Conservation (phyloP, 768 basidiomycete species). For the Agaricus bisporus region DNA sequence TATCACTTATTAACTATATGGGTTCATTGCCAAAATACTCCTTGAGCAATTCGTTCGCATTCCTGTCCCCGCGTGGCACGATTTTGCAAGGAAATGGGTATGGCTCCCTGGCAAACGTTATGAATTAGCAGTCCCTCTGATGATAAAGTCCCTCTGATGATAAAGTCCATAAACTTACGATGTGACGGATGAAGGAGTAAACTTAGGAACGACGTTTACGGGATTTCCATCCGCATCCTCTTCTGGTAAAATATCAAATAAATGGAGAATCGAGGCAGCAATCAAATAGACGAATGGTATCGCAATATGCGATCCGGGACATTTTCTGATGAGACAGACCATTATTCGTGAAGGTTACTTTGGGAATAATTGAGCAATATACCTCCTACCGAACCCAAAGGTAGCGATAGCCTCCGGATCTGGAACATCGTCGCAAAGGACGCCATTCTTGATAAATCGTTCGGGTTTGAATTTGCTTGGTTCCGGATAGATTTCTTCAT, state of each 20-base stretch:
- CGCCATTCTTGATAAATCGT: constrained; percentile 14
- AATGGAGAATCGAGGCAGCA: no score
- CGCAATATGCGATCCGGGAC: no score
- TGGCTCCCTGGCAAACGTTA: background rate
- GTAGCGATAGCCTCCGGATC: constrained; percentile 18
- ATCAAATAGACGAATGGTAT: no score
- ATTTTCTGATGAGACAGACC: no score
- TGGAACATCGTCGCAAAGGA: constrained; percentile 16
- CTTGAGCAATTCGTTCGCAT: background rate
- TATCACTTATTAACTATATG: background rate
- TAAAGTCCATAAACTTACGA: background rate
- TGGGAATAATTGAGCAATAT: no score
- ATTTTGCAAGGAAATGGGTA: constrained; percentile 1
- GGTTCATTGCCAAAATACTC: background rate
- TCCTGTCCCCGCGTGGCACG: background rate
- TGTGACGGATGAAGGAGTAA: constrained; percentile 13
- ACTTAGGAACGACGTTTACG: constrained; percentile 27
- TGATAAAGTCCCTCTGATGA: no score
- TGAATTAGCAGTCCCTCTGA: background rate
- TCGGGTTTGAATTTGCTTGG: constrained; percentile 18
- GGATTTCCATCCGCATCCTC: constrained; percentile 10
- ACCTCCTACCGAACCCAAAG: constrained; percentile 26
- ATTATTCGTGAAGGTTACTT: no score
- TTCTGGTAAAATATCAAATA: constrained; percentile 11
- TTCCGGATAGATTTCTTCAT: constrained; percentile 15